Evolutionary conservation across 1,284 basidiomycete genomes (phyloP).

Genomic region (Cryptococcus jaspeensis): DNA sequence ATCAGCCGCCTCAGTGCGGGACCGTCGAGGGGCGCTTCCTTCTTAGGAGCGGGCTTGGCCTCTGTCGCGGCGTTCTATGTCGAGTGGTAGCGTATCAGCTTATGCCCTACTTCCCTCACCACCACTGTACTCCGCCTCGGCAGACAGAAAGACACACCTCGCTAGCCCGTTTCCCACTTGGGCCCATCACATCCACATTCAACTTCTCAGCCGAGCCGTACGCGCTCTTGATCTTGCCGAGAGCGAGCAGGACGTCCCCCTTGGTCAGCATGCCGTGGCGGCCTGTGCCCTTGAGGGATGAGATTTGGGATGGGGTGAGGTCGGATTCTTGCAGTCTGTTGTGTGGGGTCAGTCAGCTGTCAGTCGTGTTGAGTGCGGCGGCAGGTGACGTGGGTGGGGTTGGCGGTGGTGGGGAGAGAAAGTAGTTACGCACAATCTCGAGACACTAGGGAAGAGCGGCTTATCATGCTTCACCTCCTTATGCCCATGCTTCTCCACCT

Average conservation of each 20-base stretch:
- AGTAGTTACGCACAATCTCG: constrained; percentile 39
- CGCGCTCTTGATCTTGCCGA: constrained; percentile 64
- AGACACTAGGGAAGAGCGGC: constrained; percentile 47
- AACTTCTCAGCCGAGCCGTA: constrained; percentile 74
- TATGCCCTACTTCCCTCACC: background rate
- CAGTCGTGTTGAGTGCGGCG: background rate
- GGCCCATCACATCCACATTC: constrained; percentile 51
- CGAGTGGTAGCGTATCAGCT: no score
- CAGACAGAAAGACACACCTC: constrained; percentile 40
- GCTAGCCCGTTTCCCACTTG: constrained; percentile 38
- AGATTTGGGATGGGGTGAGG: constrained; percentile 50
- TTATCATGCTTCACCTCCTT: constrained; percentile 39
- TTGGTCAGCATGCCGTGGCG: constrained; percentile 86
- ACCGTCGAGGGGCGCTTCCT: constrained; percentile 62
- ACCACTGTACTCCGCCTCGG: background rate
- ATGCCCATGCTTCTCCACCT: constrained; percentile 24
- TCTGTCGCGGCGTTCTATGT: background rate
- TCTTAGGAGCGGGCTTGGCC: constrained; percentile 10
- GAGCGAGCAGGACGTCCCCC: constrained; percentile 77
- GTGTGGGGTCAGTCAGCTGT: background rate
- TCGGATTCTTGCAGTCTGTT: constrained; percentile 44
- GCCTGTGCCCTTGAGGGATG: constrained; percentile 63
- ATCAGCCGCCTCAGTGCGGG: constrained; percentile 69
- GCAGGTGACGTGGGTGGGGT: background rate
- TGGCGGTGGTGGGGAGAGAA: background rate